phyloP scores from a whole-genome alignment of 441 rosid genomes.

The Hura crepitans region DNA sequence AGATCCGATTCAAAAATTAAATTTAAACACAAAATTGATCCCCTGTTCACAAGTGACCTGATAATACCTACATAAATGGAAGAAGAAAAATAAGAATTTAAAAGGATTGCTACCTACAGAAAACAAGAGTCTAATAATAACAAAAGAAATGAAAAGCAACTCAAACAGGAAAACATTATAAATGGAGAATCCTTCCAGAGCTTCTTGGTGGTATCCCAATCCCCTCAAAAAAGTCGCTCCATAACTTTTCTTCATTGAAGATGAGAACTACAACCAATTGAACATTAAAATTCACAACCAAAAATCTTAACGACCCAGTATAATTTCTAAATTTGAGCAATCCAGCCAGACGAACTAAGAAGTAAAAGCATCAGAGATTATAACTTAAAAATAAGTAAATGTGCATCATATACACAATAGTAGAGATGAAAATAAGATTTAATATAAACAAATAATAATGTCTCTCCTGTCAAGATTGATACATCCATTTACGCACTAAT shows the following conservation, averaged over 20 bases:
- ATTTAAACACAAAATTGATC: neutral
- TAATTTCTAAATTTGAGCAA: neutral
- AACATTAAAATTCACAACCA: neutral
- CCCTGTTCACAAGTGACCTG: neutral
- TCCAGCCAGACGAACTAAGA: slow-evolving; percentile 4
- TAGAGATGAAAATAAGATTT: too few species aligned
- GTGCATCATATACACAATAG: neutral
- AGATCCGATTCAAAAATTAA: too few species aligned
- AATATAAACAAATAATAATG: neutral
- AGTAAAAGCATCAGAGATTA: neutral
- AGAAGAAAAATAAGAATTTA: neutral
- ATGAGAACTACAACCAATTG: neutral
- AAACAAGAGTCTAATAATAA: neutral
- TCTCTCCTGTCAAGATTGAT: neutral
- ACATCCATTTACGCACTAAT: neutral
- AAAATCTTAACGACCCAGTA: neutral
- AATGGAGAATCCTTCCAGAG: neutral
- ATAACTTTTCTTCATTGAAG: neutral
- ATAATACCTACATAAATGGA: neutral
- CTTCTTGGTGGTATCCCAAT: neutral
- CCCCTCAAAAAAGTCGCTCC: neutral
- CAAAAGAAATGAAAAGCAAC: neutral
- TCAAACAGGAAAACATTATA: neutral
- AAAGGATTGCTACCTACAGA: neutral
- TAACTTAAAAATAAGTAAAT: neutral